These are phyloP conservation scores for Magnolia kwangsiensis DNA, from an alignment of 164 flowering plant species.

Conservation along the genomic window DNA sequence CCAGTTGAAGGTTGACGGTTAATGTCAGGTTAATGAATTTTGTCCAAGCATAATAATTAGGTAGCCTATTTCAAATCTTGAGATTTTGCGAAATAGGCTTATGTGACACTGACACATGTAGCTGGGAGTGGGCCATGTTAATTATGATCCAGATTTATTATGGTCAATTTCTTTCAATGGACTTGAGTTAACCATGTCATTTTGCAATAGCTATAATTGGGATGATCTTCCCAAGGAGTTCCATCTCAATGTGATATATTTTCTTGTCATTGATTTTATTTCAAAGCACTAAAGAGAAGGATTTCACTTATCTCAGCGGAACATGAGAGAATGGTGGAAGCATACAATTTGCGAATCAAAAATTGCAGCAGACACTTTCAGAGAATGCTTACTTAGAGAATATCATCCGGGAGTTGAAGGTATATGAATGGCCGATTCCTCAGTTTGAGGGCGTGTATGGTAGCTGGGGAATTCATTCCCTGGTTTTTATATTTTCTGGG, in stretches of 20 bases:
- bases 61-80: too few relatives aligned
- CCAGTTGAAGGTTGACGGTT: too few relatives aligned
- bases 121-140: too few relatives aligned
- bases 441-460: neutral
- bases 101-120: too few relatives aligned
- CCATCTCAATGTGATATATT: neutral
- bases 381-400: constrained; percentile 57
- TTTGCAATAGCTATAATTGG: neutral
- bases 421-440: constrained; percentile 12
- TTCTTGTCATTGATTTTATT: neutral
- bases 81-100: too few relatives aligned
- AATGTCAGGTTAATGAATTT: too few relatives aligned
- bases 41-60: too few relatives aligned
- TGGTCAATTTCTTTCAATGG: neutral
- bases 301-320: constrained; percentile 39
- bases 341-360: constrained; percentile 65
- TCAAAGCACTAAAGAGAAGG: neutral
- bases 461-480: too few relatives aligned
- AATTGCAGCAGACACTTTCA: constrained; percentile 62
- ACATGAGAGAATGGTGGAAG: constrained; percentile 81
- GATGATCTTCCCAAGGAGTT: neutral
- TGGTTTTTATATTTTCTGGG: too few relatives aligned
- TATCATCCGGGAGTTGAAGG: constrained; percentile 61
- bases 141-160: too few relatives aligned
- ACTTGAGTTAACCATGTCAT: too few relatives aligned